These are phyloP conservation scores for Phaeosphaeria sp. DNA, from an alignment of 2,329 filamentous ascomycete genomes.

Conservation along the genomic window DNA sequence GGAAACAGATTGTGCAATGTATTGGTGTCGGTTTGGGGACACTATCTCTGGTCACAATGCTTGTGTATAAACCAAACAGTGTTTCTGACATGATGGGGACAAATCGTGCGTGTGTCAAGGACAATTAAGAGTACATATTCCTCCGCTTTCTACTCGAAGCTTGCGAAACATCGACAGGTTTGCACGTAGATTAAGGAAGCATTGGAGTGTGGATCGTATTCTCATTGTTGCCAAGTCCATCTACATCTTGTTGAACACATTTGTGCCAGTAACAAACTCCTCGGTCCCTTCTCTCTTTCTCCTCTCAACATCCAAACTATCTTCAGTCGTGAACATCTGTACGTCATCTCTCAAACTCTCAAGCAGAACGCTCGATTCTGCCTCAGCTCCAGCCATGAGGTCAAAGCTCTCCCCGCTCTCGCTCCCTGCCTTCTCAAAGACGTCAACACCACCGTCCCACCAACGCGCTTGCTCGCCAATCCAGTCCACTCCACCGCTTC, in stretches of 20 bases:
- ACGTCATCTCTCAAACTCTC: slow-evolving; percentile 37
- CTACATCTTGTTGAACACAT: slow-evolving; percentile 43
- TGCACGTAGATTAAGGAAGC: neutral
- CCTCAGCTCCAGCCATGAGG: slow-evolving; percentile 54
- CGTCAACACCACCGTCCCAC: slow-evolving; percentile 43
- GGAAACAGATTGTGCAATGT: too few species aligned
- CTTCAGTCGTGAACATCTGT: slow-evolving; percentile 5
- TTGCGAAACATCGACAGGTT: too few species aligned
- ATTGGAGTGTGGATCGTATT: neutral
- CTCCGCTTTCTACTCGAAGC: too few species aligned
- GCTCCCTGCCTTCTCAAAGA: slow-evolving; percentile 37
- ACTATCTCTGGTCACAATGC: neutral
- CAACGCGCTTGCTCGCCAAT: slow-evolving; percentile 47
- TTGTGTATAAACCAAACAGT: neutral
- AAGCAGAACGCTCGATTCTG: slow-evolving; percentile 45
- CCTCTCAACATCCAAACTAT: slow-evolving; percentile 14
- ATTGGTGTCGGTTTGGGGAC: too few species aligned
- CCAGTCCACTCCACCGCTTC: slow-evolving; percentile 47
- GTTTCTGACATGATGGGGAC: neutral
- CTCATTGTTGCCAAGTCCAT: neutral
- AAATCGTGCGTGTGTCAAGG: too few species aligned
- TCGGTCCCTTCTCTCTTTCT: slow-evolving; percentile 26
- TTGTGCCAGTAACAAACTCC: slow-evolving; percentile 23
- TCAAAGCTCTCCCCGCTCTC: slow-evolving; percentile 52
- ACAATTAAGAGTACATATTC: too few species aligned